Evolutionary conservation across 1,284 basidiomycete species (phyloP).

Genomic region (Sanghuangporus weigelae): DNA sequence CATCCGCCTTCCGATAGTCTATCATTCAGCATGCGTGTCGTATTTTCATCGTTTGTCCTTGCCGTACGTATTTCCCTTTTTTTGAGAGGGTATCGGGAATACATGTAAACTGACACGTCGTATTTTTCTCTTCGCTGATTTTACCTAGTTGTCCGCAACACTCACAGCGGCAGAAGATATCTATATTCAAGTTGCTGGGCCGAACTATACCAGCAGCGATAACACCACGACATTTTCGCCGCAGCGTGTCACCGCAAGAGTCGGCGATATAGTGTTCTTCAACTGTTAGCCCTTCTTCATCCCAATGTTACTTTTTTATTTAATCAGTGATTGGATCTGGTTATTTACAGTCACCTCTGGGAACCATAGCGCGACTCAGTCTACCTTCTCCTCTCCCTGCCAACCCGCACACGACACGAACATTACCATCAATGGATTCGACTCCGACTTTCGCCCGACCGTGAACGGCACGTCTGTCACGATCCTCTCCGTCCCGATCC

Average conservation of each 20-base stretch:
- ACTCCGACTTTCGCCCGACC: conserved; percentile 46
- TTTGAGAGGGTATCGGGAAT: not conserved
- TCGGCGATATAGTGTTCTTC: conserved; percentile 48
- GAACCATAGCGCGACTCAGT: conserved; percentile 53
- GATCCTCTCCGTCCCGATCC: conserved; percentile 39
- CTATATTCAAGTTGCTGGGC: conserved; percentile 40
- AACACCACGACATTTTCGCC: conserved; percentile 43
- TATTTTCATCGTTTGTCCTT: not conserved
- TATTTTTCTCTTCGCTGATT: not conserved
- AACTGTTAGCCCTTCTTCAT: conserved; percentile 37
- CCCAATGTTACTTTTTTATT: not conserved
- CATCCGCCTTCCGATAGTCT: not conserved
- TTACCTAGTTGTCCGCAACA: not conserved
- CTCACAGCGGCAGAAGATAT: conserved; percentile 30
- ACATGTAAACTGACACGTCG: not conserved
- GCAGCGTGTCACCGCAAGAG: conserved; percentile 36
- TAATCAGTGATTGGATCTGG: not conserved
- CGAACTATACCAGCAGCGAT: conserved; percentile 36
- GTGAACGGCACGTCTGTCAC: conserved; percentile 43
- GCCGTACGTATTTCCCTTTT: not conserved
- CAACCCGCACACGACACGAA: conserved; percentile 41
- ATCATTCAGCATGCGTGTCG: not conserved
- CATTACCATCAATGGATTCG: conserved; percentile 49
- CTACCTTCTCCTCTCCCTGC: conserved; percentile 49
- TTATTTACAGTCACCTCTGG: conserved; percentile 42